Base-by-base conservation (phyloP, 2,329 filamentous ascomycete species). In the Zasmidium cellare region DNA sequence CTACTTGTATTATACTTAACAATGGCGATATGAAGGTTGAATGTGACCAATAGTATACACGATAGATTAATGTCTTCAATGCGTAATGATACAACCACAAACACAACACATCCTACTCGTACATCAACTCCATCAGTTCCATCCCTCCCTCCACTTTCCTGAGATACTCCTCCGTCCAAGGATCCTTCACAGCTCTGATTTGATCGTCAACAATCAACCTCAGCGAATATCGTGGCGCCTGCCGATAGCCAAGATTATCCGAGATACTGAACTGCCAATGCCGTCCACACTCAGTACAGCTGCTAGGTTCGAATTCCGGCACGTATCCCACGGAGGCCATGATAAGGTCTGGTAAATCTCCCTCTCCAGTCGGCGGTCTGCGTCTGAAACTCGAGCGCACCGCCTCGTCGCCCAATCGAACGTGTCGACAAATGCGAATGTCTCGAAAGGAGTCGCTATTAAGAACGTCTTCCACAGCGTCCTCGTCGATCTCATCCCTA, bases 151-250 rank as follows among this genome's bases (percentile, higher is more conserved):
- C 57, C 14, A 50, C 46, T 24, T 22, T 35, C 22, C 46, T 35
- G 16, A 53, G 44, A 41, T 44, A 59, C 19, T 56, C 57, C 20
- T 49, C 22, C 7, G n/a, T 52, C 48, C 57, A 59, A 18, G 49
- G 48, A 22, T 56, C 51, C 19, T 28, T 52, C n/a, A 38, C 48
- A n/a, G 50, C n/a, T 20, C 22, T 24, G 9, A 53, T 14, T 22
- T 52, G 20, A 45, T 55, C 45, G 16, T 59, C 48, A 24, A 59
- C 41, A 7, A 20, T 55, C 45, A 59, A 14, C 31, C 23, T 44
- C 41, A 59, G 25, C 28, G 45, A 44, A 20, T 44, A 56, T 24
- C 48, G 45, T 14, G n/a, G 25, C 22, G 22, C 24, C 16, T n/a
- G 35, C 16, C 35, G 35, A 41, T 41, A 49, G 16, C 47, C 31